Evolutionary conservation across 768 basidiomycete species (phyloP), one percentile per base, ranked within the genome.

Genomic region (Chalciporus piperatus): DNA sequence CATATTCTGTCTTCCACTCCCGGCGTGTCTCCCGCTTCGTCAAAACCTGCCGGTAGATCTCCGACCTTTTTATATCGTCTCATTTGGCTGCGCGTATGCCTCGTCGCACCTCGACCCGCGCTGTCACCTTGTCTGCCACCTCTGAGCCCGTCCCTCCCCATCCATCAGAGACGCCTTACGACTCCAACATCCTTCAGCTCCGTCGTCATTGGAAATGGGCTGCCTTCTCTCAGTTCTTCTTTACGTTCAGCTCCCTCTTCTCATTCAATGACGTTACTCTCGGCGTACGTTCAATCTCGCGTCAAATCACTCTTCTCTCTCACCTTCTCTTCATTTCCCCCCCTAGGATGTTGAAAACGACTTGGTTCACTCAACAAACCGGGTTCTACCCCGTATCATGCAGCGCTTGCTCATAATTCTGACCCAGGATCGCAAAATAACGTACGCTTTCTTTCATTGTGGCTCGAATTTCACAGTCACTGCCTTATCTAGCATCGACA

Each of bases 151-250:
- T 64, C 47, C 56, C 69, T 32, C 57, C 59, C 51, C 52, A 66
- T 42, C 54, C 63, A 53, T 51, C 60, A 63, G 52, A 61, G 48
- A 47, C 66, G 47, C 54, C 61, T 45, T 63, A 62, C 51, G 69
- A 72, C 45, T 58, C 60, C 59, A 73, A 82, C 60, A 66, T 87
- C 47, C 54, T 65, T 41, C 63, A 72, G 25, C 84, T 97, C 46
- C 79, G 93, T 50, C 83, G 75, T 51, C 82, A 92, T 57, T 95
- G 91, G 91, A 85, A 89, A 76, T 96, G 92, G 92, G 93, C 93
- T 6, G 87, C 87, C 22, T 88, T 94, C 70, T 81, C 81, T 70
- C 92, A 95, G 67, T 95, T 96, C 78, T 86, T 91, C 72, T 86
- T 79, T 68, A 92, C 87, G 23, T 96, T 95, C 72, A 76, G 79